Base-by-base conservation (phyloP, 2,329 filamentous ascomycete genomes). In the Ceratocystis diversiconidia region DNA sequence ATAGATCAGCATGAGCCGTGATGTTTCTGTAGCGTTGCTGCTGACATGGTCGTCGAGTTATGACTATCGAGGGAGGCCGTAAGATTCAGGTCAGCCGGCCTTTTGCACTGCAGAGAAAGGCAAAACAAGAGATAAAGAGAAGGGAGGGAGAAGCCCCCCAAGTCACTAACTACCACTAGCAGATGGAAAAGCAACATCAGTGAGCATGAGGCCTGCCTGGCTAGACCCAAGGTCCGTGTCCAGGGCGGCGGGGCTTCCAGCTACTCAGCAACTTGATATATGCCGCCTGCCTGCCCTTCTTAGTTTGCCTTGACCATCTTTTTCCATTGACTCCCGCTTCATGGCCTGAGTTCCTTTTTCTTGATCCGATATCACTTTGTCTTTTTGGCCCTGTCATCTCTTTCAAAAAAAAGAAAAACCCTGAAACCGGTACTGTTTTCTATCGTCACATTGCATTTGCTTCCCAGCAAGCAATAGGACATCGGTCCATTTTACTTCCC, bases 361-460 rank as follows among this genome's bases (percentile, higher is more conserved):
- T 12, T 36, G 32, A 36, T 32, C 32, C 32, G 7, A 32, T 5
- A n/a, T 10, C 22, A 5, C 8, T 22, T n/a, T 22, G 6, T 19
- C 17, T 32, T 19, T 30, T 32, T 59, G 15, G 28, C 52, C 52
- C 22, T 15, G 12, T 28, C 52, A 25, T 59, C 52, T 32, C 25
- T 22, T 7, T 30, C 7, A 5, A 12, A 36, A 30, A 19, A 59
- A 59, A 15, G n/a, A 8, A 19, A 59, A 59, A 36, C 28, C 52
- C 52, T 59, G 52, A 59, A 59, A 59, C 52, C 28, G 52, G 52
- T 59, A 17, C 52, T 17, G 25, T 32, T 59, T 59, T 59, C 52
- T 17, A 59, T n/a, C 25, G 52, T 59, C 28, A 30, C 52, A 59
- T 19, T 59, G 32, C 32, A 36, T 36, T 36, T 36, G 8, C 32